Evolutionary conservation across 345 rosid species (phyloP).

Genomic region (Psidium friedrichsthalianum): DNA sequence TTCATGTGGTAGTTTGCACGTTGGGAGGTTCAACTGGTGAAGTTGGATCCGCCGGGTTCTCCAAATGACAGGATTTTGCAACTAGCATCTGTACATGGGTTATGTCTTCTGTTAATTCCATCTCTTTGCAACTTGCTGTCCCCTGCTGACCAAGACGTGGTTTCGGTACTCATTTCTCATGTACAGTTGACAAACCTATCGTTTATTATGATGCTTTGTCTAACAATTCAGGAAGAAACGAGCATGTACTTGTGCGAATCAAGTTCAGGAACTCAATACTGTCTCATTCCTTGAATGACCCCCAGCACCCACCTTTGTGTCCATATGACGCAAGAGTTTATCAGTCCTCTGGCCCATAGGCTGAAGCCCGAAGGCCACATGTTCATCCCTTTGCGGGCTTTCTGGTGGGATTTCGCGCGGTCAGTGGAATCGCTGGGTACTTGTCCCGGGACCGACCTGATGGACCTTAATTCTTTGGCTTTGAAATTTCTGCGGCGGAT

Average conservation of each 20-base stretch:
- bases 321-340: background rate
- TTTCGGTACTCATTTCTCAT: background rate
- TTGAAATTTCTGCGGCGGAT: background rate
- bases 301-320: background rate
- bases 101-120: conserved; percentile 4
- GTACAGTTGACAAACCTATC: background rate
- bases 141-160: background rate
- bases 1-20: background rate
- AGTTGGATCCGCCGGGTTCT: conserved; percentile 5
- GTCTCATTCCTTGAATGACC: background rate
- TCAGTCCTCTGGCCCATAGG: background rate
- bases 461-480: background rate
- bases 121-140: background rate
- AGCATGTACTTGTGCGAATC: background rate
- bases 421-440: background rate
- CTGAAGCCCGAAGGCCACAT: background rate
- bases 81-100: conserved; percentile 27
- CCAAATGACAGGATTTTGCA: conserved; percentile 15
- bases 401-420: background rate
- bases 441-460: background rate
- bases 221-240: background rate
- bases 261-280: background rate
- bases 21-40: conserved; percentile 6
- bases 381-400: background rate
- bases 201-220: background rate